Percentiles rank a stretch among this genome's conserved stretches.
phyloP scores from a whole-genome alignment of 495 filamentous ascomycete species.

The Pseudotulostoma volvatum region DNA sequence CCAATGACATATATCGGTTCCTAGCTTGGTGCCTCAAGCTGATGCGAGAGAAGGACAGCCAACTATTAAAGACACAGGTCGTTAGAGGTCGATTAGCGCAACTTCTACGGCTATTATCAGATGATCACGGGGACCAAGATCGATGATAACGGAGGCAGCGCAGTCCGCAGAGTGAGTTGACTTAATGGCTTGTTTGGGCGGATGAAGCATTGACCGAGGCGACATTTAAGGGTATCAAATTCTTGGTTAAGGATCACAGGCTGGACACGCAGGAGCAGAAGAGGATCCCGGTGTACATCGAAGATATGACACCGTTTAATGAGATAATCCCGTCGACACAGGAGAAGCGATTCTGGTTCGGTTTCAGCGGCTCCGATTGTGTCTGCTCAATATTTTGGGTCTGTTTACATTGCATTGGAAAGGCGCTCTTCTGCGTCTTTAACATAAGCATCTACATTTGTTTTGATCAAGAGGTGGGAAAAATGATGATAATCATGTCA shows the following conservation, averaged over 20 bases:
- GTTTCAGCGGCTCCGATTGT: constrained; percentile 11
- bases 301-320: constrained; percentile 14
- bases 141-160: constrained; percentile 1
- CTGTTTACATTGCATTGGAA: constrained; percentile 11
- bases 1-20: constrained; percentile 8
- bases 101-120: constrained; percentile 12
- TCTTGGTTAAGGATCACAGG: constrained; percentile 8
- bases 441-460: constrained; percentile 10
- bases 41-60: constrained; percentile 4
- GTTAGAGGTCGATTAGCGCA: constrained; percentile 9
- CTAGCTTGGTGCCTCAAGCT: constrained; percentile 10
- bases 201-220: not conserved
- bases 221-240: not conserved
- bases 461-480: too few species aligned
- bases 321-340: constrained; percentile 10
- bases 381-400: constrained; percentile 11
- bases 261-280: constrained; percentile 8
- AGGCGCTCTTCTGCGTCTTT: constrained; percentile 8
- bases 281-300: constrained; percentile 11
- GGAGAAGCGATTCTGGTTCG: constrained; percentile 13
- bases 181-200: not conserved
- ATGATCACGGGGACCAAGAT: constrained; percentile 8
- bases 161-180: not conserved
- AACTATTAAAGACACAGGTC: constrained; percentile 8
- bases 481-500: too few species aligned